A percentile compares a stretch with the other conserved stretches of the same genome.
Evolutionary conservation across 2,329 filamentous ascomycete genomes (phyloP).

Genomic region (Colletotrichum eleusines): DNA sequence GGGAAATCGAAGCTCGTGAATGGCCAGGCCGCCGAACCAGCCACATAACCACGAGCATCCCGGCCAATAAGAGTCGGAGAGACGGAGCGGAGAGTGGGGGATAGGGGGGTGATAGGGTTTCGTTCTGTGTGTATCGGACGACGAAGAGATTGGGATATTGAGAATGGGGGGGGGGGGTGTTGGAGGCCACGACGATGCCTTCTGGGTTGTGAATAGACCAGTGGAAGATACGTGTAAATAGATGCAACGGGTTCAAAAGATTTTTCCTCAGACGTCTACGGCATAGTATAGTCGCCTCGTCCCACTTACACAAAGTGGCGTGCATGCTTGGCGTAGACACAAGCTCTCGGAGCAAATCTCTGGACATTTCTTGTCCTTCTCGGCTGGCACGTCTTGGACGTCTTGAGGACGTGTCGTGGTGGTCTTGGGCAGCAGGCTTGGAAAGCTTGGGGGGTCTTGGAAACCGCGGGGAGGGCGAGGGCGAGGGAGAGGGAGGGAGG

Average conservation of each 20-base stretch:
- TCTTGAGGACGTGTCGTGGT: constrained; percentile 15
- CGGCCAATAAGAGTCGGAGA: constrained; percentile 22
- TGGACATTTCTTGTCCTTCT: constrained; percentile 29
- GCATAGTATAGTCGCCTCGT: neutral
- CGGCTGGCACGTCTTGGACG: constrained; percentile 35
- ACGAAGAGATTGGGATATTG: neutral
- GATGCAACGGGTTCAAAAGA: neutral
- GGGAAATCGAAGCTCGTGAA: neutral
- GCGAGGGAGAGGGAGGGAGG: too few species aligned
- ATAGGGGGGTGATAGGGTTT: neutral
- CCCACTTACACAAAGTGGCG: neutral
- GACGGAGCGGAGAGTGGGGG: neutral
- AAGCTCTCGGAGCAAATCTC: constrained; percentile 35
- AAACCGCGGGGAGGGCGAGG: neutral
- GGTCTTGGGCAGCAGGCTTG: constrained; percentile 32
- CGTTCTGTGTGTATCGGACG: neutral
- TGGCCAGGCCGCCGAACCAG: constrained; percentile 10
- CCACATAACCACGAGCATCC: constrained; percentile 1
- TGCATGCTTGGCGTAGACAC: constrained; percentile 20
- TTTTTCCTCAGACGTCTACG: neutral
- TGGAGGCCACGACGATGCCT: neutral
- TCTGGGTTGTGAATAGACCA: neutral
- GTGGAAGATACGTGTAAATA: too few species aligned
- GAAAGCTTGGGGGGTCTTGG: constrained; percentile 28
- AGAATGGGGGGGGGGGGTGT: too few species aligned